Conservation (phyloP, 805 yeast species). For the Maudiozyma turicensis region DNA sequence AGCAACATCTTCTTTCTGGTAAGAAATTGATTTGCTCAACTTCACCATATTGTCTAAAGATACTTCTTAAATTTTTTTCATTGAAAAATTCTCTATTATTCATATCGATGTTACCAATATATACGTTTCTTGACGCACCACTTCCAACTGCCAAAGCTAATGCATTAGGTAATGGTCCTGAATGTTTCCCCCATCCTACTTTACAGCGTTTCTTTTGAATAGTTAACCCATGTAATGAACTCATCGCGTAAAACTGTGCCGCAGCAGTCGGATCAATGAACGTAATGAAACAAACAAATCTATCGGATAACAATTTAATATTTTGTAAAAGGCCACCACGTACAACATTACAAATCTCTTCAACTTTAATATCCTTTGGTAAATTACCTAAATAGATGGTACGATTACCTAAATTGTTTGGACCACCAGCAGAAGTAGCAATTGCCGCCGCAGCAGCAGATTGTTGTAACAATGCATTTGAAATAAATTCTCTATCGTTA, state of each 20-base stretch:
- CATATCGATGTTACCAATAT: constrained; percentile 62
- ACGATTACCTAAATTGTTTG: constrained; percentile 83
- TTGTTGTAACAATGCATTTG: constrained; percentile 78
- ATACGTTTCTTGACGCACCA: constrained; percentile 91
- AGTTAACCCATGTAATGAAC: constrained; percentile 79
- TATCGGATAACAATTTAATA: constrained; percentile 68
- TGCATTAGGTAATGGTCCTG: constrained; percentile 84
- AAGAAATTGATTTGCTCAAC: constrained; percentile 90
- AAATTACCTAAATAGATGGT: constrained; percentile 86
- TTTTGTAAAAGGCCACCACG: constrained; percentile 89
- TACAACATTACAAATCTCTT: constrained; percentile 91
- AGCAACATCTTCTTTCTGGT: constrained; percentile 78
- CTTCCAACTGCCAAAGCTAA: constrained; percentile 81
- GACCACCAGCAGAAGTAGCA: constrained; percentile 91
- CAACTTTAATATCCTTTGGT: constrained; percentile 79
- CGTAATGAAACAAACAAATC: constrained; percentile 89
- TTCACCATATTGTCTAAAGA: constrained; percentile 79
- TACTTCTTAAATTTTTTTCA: constrained; percentile 53
- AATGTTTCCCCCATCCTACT: constrained; percentile 97
- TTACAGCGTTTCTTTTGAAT: constrained; percentile 79
- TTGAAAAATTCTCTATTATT: constrained; percentile 31
- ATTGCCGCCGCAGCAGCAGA: constrained; percentile 97
- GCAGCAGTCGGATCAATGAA: constrained; percentile 96
- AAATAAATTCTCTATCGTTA: constrained; percentile 47
- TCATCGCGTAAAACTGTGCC: constrained; percentile 92